A percentile compares a stretch with the other conserved stretches of the same genome.
Evolutionary conservation across 192 early-diverging fungal genomes (phyloP).

Genomic region (Entophlyctis luteolus): DNA sequence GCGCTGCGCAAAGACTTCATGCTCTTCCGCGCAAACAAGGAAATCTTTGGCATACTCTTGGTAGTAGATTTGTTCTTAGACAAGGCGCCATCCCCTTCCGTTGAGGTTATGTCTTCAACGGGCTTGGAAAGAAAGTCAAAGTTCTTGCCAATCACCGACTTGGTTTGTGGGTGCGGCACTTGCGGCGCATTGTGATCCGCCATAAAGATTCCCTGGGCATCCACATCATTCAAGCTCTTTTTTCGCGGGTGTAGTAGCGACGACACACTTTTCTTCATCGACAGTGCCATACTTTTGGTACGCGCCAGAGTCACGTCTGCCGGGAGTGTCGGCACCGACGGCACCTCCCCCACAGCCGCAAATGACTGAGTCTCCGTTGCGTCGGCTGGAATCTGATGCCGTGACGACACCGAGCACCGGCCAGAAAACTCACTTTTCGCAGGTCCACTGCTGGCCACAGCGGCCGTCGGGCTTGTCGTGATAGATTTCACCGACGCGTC

Average conservation of each 20-base stretch:
- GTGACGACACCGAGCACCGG: conserved; percentile 5
- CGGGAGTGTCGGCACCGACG: background rate
- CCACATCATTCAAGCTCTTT: background rate
- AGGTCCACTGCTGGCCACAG: too few species aligned
- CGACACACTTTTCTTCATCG: conserved; percentile 18
- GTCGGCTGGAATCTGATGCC: background rate
- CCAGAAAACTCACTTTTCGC: conserved; percentile 8
- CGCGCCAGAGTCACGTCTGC: background rate
- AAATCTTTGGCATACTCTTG: conserved; percentile 19
- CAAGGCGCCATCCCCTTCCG: background rate
- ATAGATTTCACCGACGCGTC: too few species aligned
- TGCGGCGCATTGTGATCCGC: background rate
- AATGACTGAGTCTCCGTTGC: conserved; percentile 6
- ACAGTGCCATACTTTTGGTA: background rate
- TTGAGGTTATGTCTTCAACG: background rate
- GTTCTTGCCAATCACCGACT: background rate
- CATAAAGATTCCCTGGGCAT: background rate
- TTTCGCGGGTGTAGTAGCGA: background rate
- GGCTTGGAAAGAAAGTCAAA: conserved; percentile 14
- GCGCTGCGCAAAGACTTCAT: conserved; percentile 1
- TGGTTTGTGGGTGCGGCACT: background rate
- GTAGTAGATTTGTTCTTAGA: conserved; percentile 9
- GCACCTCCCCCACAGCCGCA: background rate
- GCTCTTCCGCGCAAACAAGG: conserved; percentile 20
- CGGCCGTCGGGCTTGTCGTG: too few species aligned